These are phyloP conservation scores for Aspergillus taichungensis DNA, from an alignment of 495 filamentous ascomycete genomes.

Conservation along the genomic window DNA sequence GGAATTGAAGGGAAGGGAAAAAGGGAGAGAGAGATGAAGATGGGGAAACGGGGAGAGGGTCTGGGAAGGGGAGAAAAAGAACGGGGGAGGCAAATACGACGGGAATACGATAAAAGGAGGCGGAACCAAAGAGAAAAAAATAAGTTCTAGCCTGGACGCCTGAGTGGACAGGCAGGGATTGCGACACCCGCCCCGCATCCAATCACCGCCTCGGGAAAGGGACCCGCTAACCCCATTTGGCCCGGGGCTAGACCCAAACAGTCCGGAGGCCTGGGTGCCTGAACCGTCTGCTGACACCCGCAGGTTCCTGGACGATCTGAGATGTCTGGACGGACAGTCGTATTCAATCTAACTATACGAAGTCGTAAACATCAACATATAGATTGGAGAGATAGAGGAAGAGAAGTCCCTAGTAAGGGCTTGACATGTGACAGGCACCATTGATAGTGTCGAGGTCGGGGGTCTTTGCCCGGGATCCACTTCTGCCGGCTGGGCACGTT, in stretches of 20 bases:
- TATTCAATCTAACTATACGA: no score
- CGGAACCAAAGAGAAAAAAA: neutral
- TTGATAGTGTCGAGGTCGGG: no score
- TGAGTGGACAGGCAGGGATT: neutral
- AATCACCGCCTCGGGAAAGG: slow-evolving; percentile 6
- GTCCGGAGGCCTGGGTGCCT: slow-evolving; percentile 3
- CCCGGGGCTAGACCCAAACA: slow-evolving; percentile 1
- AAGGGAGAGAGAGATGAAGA: neutral
- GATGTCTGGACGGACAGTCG: no score
- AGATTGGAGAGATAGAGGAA: no score
- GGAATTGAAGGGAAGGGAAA: slow-evolving; percentile 7
- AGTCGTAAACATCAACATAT: no score
- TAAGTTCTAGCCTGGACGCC: no score
- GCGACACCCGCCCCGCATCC: slow-evolving; percentile 12
- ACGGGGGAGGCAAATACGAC: slow-evolving; percentile 10
- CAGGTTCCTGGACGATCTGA: no score
- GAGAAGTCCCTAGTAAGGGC: no score
- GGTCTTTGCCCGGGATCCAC: no score
- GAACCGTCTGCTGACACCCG: no score
- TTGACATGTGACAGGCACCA: no score
- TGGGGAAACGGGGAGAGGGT: slow-evolving; percentile 2
- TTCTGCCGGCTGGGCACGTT: no score
- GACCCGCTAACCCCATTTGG: slow-evolving; percentile 7
- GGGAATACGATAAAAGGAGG: slow-evolving; percentile 17
- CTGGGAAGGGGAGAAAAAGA: slow-evolving; percentile 8